Evolutionary conservation across 2,329 filamentous ascomycete genomes (phyloP).

Genomic region (Scolecobasidium constrictum): DNA sequence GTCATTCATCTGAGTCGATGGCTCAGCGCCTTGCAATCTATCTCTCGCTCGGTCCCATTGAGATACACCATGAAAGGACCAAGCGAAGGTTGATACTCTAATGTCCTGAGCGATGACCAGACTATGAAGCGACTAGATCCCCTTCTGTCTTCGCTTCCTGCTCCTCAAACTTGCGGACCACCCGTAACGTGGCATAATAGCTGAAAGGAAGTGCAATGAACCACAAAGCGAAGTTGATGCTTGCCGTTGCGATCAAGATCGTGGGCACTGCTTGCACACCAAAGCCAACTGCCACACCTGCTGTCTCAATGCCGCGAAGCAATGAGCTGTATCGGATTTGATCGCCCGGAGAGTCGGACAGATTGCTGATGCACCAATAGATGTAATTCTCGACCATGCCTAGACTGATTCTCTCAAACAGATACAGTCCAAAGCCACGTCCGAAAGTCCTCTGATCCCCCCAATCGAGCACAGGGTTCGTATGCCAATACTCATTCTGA

Average conservation of each 20-base stretch:
- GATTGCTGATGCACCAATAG: constrained; percentile 60
- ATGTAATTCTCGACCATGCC: constrained; percentile 66
- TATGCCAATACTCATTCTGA: too few species aligned
- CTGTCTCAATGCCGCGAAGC: constrained; percentile 59
- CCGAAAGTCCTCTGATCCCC: constrained; percentile 47
- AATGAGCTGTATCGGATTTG: constrained; percentile 58
- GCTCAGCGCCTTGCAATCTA: too few species aligned
- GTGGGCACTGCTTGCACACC: constrained; percentile 35
- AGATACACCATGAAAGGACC: too few species aligned
- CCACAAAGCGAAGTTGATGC: constrained; percentile 33
- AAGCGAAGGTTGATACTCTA: too few species aligned
- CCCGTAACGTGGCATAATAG: constrained; percentile 32
- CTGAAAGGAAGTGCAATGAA: constrained; percentile 32
- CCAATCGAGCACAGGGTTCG: constrained; percentile 59
- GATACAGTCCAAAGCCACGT: constrained; percentile 52
- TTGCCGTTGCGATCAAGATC: constrained; percentile 30
- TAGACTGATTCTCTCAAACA: constrained; percentile 47
- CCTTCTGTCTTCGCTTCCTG: not conserved
- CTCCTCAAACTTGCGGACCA: constrained; percentile 29
- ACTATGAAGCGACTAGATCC: not conserved
- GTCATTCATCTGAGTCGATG: too few species aligned
- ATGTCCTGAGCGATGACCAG: too few species aligned
- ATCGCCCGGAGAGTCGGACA: constrained; percentile 51
- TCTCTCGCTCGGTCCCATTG: too few species aligned
- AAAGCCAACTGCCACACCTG: constrained; percentile 47